A percentile compares a stretch with the other conserved stretches of the same genome.
These are phyloP conservation scores for Tuber indicum DNA, from an alignment of 495 filamentous ascomycete genomes.

Conservation along the genomic window DNA sequence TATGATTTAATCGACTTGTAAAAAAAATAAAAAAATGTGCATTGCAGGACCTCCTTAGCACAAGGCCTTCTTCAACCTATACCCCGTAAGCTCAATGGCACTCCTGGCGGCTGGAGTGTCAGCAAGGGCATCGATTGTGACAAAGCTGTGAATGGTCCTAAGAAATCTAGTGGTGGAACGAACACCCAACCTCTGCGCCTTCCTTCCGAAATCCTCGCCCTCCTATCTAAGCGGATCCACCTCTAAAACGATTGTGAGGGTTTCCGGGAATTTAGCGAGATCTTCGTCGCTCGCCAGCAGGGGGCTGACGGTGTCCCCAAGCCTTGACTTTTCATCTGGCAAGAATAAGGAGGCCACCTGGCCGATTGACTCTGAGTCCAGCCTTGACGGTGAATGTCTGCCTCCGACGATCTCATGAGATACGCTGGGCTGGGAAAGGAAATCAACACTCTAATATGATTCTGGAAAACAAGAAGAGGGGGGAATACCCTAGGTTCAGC, in stretches of 20 bases:
- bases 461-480: slow-evolving; percentile 11
- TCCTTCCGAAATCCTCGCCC: slow-evolving; percentile 47
- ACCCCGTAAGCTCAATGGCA: slow-evolving; percentile 13
- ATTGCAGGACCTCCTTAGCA: background rate
- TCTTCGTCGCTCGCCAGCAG: slow-evolving; percentile 22
- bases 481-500: slow-evolving; percentile 51
- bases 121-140: slow-evolving; percentile 41
- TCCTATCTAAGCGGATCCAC: slow-evolving; percentile 49
- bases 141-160: slow-evolving; percentile 45
- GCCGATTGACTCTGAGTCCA: slow-evolving; percentile 42
- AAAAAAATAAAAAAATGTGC: background rate
- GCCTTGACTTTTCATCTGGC: slow-evolving; percentile 20
- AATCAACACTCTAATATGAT: background rate
- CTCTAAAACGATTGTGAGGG: slow-evolving; percentile 47
- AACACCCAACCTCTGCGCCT: slow-evolving; percentile 45
- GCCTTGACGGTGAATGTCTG: slow-evolving; percentile 80
- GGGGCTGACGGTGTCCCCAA: slow-evolving; percentile 29
- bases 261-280: slow-evolving; percentile 45
- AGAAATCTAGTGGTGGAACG: slow-evolving; percentile 42
- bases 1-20: background rate
- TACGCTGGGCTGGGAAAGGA: slow-evolving; percentile 23
- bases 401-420: slow-evolving; percentile 69
- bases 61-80: slow-evolving; percentile 18
- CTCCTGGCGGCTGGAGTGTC: slow-evolving; percentile 9
- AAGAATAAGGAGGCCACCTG: slow-evolving; percentile 20